Percentiles rank a stretch among this genome's conserved stretches.
These are phyloP conservation scores for Fusarium graminum DNA, from an alignment of 2,329 filamentous ascomycete genomes.

Conservation along the genomic window DNA sequence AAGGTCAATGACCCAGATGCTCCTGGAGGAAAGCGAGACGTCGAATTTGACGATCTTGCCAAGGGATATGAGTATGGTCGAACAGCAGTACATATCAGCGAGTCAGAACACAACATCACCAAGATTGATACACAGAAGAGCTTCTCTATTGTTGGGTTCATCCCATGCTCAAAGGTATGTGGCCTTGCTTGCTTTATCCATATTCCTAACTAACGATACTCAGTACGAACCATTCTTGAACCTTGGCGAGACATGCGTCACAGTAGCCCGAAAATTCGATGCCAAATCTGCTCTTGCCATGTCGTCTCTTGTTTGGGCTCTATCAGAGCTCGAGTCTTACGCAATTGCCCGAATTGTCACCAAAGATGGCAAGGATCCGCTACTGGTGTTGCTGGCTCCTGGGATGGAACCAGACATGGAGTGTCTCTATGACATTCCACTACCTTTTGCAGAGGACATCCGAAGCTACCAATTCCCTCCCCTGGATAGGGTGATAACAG, in stretches of 20 bases:
- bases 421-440: conserved; percentile 87
- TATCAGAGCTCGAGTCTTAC: conserved; percentile 86
- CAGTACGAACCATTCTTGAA: conserved; percentile 87
- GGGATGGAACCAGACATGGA: conserved; percentile 83
- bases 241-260: conserved; percentile 84
- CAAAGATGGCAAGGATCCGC: conserved; percentile 85
- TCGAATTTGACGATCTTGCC: conserved; percentile 85
- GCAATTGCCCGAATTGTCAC: conserved; percentile 87
- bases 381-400: conserved; percentile 83
- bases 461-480: conserved; percentile 92
- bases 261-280: conserved; percentile 81
- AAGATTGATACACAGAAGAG: conserved; percentile 81
- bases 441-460: conserved; percentile 94
- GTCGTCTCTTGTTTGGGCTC: conserved; percentile 88
- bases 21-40: conserved; percentile 83
- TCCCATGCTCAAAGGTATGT: conserved; percentile 76
- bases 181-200: too few relatives aligned
- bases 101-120: conserved; percentile 89
- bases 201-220: conserved; percentile 22
- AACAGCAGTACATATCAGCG: conserved; percentile 89
- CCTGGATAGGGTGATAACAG: conserved; percentile 85
- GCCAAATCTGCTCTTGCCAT: conserved; percentile 86
- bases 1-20: conserved; percentile 80
- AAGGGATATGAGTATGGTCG: conserved; percentile 95
- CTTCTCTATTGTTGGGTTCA: conserved; percentile 89